Base-by-base conservation (phyloP, 371 early-diverging fungal genomes). In the Mucor plumbeus region DNA sequence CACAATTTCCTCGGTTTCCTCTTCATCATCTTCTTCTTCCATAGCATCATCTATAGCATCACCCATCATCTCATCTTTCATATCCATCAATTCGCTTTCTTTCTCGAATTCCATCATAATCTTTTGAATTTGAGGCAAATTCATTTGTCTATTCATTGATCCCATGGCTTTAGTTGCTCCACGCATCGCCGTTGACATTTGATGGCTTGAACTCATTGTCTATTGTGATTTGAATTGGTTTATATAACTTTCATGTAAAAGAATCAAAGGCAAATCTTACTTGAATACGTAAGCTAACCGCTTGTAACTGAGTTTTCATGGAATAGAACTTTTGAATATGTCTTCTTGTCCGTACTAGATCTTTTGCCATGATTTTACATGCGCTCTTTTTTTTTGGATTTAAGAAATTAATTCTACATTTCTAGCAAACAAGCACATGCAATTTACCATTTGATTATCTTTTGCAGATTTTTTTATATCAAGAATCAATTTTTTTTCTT, bases 41-140 rank as follows among this genome's bases (percentile, higher is more conserved):
- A 97, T 91, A 21, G 90, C 94, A 72, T 95, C 97, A 68, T 98
- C 97, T 56, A 98, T 95, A 14, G 94, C 94, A 69, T 98, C 99
- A 59, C 91, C 91, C 95, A 98, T 96, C 94, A 98, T 92, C 71
- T 96, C 97, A 63, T 95, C 95, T 82, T 97, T 97, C 97, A 98
- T 97, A 74, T 98, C 96, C 97, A 98, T 96, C 70, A 95, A 76
- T 72, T 96, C 97, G 39, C 87, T 87, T 83, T 98, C 96, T 73
- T 85, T 86, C 75, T 97, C 97, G 84, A 98, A 98, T 39, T 98
- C 97, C 93, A 94, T 93, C 94, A 98, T 96, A 58, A 98, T 97
- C 66, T 93, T 92, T 58, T 93, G 91, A 48, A 98, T 92, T 57
- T 89, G 90, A 5, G 97, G 97, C 57, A 98, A 78, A 79, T 98